Evolutionary conservation across 352 stramenopile genomes (phyloP).

Genomic region (Lagenidium sp.): DNA sequence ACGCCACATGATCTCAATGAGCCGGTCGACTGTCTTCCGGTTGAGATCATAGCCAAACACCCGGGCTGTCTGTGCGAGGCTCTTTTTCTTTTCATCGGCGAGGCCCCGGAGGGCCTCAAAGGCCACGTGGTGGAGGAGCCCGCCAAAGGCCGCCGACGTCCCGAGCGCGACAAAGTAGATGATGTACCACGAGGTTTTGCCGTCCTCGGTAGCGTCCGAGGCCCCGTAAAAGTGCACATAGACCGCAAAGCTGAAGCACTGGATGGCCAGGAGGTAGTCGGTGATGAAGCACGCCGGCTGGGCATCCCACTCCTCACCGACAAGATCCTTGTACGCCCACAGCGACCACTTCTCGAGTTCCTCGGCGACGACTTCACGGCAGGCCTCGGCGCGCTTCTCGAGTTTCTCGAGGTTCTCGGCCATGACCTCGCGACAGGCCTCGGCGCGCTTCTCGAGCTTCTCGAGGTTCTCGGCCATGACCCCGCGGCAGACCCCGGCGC

Average conservation of each 20-base stretch:
- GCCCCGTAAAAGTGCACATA: conserved; percentile 73
- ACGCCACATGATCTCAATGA: conserved; percentile 73
- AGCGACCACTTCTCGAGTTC: conserved; percentile 42
- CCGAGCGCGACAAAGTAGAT: conserved; percentile 85
- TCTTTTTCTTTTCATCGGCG: conserved; percentile 62
- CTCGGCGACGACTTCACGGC: conserved; percentile 50
- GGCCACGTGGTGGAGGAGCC: conserved; percentile 71
- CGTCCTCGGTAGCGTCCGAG: conserved; percentile 30
- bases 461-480: conserved; percentile 38
- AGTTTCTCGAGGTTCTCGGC: conserved; percentile 32
- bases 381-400: conserved; percentile 47
- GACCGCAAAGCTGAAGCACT: conserved; percentile 75
- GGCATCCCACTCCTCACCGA: conserved; percentile 77
- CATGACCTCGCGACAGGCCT: conserved; percentile 55
- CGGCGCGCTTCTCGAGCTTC: conserved; percentile 42
- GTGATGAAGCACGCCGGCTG: conserved; percentile 85
- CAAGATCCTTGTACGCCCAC: conserved; percentile 66
- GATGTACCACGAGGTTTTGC: conserved; percentile 60
- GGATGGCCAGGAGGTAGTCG: conserved; percentile 74
- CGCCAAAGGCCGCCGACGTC: conserved; percentile 67
- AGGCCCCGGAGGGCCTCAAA: conserved; percentile 69
- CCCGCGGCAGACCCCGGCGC: conserved; percentile 45
- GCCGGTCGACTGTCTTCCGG: conserved; percentile 55
- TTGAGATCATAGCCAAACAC: conserved; percentile 71
- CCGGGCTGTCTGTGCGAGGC: conserved; percentile 44